phyloP scores from a whole-genome alignment of 1,284 basidiomycete genomes.

The Malassezia pachydermatis region DNA sequence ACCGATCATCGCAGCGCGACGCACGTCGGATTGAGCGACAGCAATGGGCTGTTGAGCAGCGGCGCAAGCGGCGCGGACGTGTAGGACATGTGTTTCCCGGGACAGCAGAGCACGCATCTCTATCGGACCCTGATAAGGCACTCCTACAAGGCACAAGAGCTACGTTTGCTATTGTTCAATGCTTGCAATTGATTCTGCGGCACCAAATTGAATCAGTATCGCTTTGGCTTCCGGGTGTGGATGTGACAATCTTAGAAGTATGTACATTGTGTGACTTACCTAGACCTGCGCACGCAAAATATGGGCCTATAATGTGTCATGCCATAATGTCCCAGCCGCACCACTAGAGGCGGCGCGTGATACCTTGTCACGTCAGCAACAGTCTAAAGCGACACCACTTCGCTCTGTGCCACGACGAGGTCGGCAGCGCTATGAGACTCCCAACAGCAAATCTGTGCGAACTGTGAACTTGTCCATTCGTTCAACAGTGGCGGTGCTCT shows the following conservation, averaged over 20 bases:
- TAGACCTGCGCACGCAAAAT: constrained; percentile 20
- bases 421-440: constrained; percentile 1
- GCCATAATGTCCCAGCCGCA: background rate
- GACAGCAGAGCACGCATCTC: background rate
- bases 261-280: background rate
- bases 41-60: background rate
- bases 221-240: background rate
- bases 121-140: background rate
- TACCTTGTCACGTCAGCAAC: background rate
- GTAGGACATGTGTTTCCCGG: constrained; percentile 5
- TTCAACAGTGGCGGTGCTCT: constrained; percentile 14
- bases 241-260: background rate
- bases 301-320: constrained; percentile 23
- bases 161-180: constrained; percentile 17
- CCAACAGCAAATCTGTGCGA: background rate
- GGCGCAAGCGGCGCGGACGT: constrained; percentile 6
- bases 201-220: constrained; percentile 18
- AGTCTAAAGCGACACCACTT: background rate
- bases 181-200: constrained; percentile 25
- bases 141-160: constrained; percentile 5
- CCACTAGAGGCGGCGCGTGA: constrained; percentile 10
- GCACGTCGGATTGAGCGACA: constrained; percentile 4
- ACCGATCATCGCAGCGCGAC: constrained; percentile 14
- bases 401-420: background rate
- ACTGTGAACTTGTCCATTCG: constrained; percentile 5